These are phyloP conservation scores for Paramyrothecium roridum DNA, from an alignment of 2,329 filamentous ascomycete genomes.

Conservation along the genomic window DNA sequence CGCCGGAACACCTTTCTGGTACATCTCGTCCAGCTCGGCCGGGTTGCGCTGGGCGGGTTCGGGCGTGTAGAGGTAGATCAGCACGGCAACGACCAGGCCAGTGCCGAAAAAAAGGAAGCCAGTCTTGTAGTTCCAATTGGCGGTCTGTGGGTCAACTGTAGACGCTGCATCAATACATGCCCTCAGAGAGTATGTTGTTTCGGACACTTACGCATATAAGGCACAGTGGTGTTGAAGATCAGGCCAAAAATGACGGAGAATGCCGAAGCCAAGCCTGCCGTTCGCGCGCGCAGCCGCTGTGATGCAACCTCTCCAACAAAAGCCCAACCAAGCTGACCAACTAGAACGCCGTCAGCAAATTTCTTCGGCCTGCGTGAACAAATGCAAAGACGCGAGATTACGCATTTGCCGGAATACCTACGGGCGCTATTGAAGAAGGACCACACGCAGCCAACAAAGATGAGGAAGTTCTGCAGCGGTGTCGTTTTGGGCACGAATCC, in stretches of 20 bases:
- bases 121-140: no score
- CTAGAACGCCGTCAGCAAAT: background rate
- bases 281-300: background rate
- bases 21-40: no score
- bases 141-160: no score
- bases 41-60: no score
- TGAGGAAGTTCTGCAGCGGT: background rate
- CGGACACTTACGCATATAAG: conserved; percentile 11
- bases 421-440: background rate
- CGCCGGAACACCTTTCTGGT: no score
- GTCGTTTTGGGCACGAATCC: background rate
- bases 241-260: conserved; percentile 9
- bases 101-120: no score
- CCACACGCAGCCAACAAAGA: background rate
- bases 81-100: no score
- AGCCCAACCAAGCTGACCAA: background rate
- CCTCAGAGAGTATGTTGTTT: no score
- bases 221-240: conserved; percentile 9
- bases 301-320: background rate
- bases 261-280: background rate
- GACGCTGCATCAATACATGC: no score
- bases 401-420: no score
- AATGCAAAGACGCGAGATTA: no score
- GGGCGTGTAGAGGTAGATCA: no score
- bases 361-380: background rate